These are phyloP conservation scores for Phialemoniopsis sp. DNA, from an alignment of 2,329 filamentous ascomycete genomes.

Conservation along the genomic window DNA sequence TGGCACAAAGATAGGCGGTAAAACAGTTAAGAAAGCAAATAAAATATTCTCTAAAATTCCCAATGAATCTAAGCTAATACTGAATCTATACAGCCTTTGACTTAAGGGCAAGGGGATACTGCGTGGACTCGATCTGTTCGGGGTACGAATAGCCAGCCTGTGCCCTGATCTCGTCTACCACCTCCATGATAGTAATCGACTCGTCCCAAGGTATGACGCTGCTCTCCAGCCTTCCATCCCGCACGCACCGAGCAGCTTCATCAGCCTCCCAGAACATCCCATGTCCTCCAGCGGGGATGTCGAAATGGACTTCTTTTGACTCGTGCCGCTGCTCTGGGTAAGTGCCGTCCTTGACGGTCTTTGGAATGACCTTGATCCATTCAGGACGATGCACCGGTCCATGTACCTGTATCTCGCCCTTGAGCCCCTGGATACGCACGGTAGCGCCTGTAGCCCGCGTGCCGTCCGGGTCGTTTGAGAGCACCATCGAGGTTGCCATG, in stretches of 20 bases:
- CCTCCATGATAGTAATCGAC: slow-evolving; percentile 78
- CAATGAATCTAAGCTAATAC: no score
- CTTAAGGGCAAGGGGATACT: no score
- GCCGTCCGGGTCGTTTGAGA: slow-evolving; percentile 57
- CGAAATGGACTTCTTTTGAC: slow-evolving; percentile 46
- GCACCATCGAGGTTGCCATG: slow-evolving; percentile 59
- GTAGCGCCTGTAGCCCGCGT: slow-evolving; percentile 58
- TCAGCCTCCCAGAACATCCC: slow-evolving; percentile 66
- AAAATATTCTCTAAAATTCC: no score
- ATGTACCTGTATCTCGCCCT: slow-evolving; percentile 78
- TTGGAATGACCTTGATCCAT: no score
- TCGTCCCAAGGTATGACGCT: slow-evolving; percentile 65
- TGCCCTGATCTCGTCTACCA: slow-evolving; percentile 48
- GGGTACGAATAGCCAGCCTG: slow-evolving; percentile 51
- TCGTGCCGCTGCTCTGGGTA: no score
- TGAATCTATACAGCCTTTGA: no score
- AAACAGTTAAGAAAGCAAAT: no score
- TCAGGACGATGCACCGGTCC: slow-evolving; percentile 61
- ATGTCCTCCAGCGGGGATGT: slow-evolving; percentile 58
- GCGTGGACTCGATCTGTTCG: slow-evolving; percentile 48
- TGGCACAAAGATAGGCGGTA: no score
- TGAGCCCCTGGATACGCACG: slow-evolving; percentile 75
- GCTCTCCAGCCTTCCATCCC: slow-evolving; percentile 74
- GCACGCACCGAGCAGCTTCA: slow-evolving; percentile 36
- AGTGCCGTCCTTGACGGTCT: slow-evolving; percentile 41